These are phyloP conservation scores for Sporothrix euskadiensis DNA, from an alignment of 2,329 filamentous ascomycete genomes.

Conservation along the genomic window DNA sequence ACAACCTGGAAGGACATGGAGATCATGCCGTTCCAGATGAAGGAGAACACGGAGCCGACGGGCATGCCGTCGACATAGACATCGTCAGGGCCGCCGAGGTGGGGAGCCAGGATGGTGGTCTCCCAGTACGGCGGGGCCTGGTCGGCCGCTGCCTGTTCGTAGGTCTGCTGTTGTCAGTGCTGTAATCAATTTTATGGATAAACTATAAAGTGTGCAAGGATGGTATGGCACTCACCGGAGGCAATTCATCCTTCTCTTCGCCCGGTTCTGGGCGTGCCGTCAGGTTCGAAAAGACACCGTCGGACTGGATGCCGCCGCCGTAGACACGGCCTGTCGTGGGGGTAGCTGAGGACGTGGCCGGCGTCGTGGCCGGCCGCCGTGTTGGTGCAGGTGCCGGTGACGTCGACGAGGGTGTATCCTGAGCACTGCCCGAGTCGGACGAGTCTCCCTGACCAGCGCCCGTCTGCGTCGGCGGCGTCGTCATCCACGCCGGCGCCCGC, in stretches of 20 bases:
- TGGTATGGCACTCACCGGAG: constrained; percentile 68
- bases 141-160: constrained; percentile 96
- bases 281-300: constrained; percentile 95
- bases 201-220: background rate
- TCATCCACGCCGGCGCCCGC: constrained; percentile 33
- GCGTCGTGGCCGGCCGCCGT: background rate
- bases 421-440: background rate
- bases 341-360: constrained; percentile 34
- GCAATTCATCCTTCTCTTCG: constrained; percentile 81
- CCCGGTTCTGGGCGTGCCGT: constrained; percentile 84
- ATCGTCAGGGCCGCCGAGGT: constrained; percentile 85
- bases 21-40: constrained; percentile 93
- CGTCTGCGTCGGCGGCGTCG: constrained; percentile 12
- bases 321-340: constrained; percentile 53
- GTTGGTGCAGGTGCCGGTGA: background rate
- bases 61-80: constrained; percentile 97
- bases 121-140: constrained; percentile 98
- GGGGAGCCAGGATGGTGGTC: constrained; percentile 93
- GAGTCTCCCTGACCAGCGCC: background rate
- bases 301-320: constrained; percentile 75
- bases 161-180: constrained; percentile 61
- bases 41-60: constrained; percentile 82
- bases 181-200: background rate
- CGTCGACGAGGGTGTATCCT: background rate
- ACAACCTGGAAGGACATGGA: constrained; percentile 96